A percentile compares a stretch with the other conserved stretches of the same genome.
Conservation (phyloP, 129 eudicot species). For the Ambrosia trifida region DNA sequence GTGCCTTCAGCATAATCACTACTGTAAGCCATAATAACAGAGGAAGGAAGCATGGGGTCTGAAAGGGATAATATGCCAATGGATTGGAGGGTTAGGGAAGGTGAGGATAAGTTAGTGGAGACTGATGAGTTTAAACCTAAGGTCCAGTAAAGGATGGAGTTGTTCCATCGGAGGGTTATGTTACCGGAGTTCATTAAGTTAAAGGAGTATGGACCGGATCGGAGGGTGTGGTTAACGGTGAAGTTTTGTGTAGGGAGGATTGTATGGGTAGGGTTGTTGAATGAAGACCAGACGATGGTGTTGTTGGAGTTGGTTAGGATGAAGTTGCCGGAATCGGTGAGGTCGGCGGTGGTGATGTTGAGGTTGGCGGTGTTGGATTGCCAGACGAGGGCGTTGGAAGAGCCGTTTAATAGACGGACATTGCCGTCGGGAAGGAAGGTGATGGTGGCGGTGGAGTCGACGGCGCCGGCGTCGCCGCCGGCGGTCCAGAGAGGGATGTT, state of each 20-base stretch:
- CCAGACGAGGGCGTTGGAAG: slow-evolving; percentile 55
- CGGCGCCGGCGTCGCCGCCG: slow-evolving; percentile 37
- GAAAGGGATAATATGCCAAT: slow-evolving; percentile 60
- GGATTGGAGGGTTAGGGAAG: slow-evolving; percentile 47
- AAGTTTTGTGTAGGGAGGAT: slow-evolving; percentile 63
- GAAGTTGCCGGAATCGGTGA: slow-evolving; percentile 65
- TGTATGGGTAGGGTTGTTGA: slow-evolving; percentile 76
- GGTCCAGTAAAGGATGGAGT: slow-evolving; percentile 50
- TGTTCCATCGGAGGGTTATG: slow-evolving; percentile 60
- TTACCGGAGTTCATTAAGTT: slow-evolving; percentile 42
- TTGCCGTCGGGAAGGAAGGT: slow-evolving; percentile 50
- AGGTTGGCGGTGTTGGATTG: slow-evolving; percentile 51
- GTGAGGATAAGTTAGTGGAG: slow-evolving; percentile 48
- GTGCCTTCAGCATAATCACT: slow-evolving; percentile 84
- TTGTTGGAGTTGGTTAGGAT: slow-evolving; percentile 39
- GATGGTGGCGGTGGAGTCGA: slow-evolving; percentile 52
- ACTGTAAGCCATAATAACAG: slow-evolving; percentile 58
- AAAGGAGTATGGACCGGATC: slow-evolving; percentile 66
- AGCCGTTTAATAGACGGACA: slow-evolving; percentile 58
- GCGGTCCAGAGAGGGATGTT: slow-evolving; percentile 66
- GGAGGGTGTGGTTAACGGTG: slow-evolving; percentile 31
- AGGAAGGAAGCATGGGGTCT: slow-evolving; percentile 37
- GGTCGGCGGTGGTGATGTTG: slow-evolving; percentile 50
- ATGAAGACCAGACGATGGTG: slow-evolving; percentile 51
- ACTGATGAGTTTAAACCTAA: slow-evolving; percentile 60